These are phyloP conservation scores for Casuarina glauca DNA, from an alignment of 306 rosid species.

Conservation along the genomic window DNA sequence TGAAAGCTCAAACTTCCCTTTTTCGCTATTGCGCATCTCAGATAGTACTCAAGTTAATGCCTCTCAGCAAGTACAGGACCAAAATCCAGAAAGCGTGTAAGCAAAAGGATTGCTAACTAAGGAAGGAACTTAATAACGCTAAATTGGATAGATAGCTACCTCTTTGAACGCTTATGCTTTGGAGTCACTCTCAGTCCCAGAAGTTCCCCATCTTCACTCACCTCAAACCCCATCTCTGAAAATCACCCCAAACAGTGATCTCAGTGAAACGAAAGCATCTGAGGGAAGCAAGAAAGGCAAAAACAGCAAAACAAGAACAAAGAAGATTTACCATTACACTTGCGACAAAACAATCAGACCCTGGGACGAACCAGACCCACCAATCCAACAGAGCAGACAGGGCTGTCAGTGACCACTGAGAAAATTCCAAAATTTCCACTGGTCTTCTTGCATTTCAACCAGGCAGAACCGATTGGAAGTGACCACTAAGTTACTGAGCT, in stretches of 20 bases:
- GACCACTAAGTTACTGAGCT: slow-evolving; percentile 45
- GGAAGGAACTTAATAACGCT: slow-evolving; percentile 28
- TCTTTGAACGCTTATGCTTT: slow-evolving; percentile 74
- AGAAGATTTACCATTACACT: slow-evolving; percentile 37
- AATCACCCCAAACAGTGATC: slow-evolving; percentile 33
- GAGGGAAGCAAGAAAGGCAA: slow-evolving; percentile 17
- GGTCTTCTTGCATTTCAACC: slow-evolving; percentile 35
- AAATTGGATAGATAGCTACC: slow-evolving; percentile 48
- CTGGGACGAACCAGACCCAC: slow-evolving; percentile 19
- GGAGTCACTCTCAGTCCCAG: slow-evolving; percentile 54
- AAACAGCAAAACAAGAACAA: slow-evolving; percentile 25
- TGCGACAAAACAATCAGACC: slow-evolving; percentile 36
- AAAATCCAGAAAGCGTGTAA: slow-evolving; percentile 18
- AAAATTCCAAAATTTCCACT: slow-evolving; percentile 34
- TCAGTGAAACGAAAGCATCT: slow-evolving; percentile 25
- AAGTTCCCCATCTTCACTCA: slow-evolving; percentile 45
- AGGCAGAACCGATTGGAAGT: slow-evolving; percentile 38
- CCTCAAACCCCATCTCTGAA: slow-evolving; percentile 63
- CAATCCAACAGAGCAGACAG: slow-evolving; percentile 31
- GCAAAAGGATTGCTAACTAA: slow-evolving; percentile 27
- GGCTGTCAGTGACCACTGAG: slow-evolving; percentile 30
- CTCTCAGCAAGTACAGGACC: not conserved
- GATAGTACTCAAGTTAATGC: slow-evolving; percentile 28
- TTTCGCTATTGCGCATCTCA: slow-evolving; percentile 23
- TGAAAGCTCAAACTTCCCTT: slow-evolving; percentile 39